Conservation (phyloP, 352 stramenopile genomes). For the Phytophthora brassicae region DNA sequence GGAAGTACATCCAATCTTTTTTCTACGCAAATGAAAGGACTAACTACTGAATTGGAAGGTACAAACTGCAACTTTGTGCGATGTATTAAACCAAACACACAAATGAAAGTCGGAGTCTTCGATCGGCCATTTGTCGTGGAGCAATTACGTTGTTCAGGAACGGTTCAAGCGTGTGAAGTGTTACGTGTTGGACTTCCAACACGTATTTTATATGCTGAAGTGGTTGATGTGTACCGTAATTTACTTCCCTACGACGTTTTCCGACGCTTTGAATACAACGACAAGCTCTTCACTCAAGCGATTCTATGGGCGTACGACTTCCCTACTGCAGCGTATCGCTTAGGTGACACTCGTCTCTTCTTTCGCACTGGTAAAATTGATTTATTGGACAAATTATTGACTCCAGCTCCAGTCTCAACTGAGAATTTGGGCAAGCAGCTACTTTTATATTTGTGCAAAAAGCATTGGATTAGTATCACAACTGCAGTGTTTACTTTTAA, state of each 20-base stretch:
- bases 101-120: conserved; percentile 88
- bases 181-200: conserved; percentile 81
- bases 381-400: conserved; percentile 75
- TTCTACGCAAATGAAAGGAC: conserved; percentile 82
- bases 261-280: conserved; percentile 75
- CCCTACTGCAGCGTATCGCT: conserved; percentile 68
- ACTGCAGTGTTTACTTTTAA: conserved; percentile 78
- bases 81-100: conserved; percentile 96
- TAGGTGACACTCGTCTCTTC: conserved; percentile 82
- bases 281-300: conserved; percentile 85
- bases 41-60: conserved; percentile 79
- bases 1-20: conserved; percentile 75
- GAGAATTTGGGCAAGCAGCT: conserved; percentile 39
- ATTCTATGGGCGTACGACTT: conserved; percentile 83
- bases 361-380: conserved; percentile 89
- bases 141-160: conserved; percentile 72
- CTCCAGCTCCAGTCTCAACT: conserved; percentile 40
- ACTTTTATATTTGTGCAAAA: conserved; percentile 71
- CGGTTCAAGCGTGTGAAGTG: conserved; percentile 79
- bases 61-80: conserved; percentile 94
- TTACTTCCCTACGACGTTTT: conserved; percentile 67
- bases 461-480: conserved; percentile 72
- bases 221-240: conserved; percentile 82
- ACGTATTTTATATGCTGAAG: conserved; percentile 83
- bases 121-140: conserved; percentile 79